Evolutionary conservation across 176 grass and related monocot genomes (phyloP).

Genomic region (Aechmea fasciata): DNA sequence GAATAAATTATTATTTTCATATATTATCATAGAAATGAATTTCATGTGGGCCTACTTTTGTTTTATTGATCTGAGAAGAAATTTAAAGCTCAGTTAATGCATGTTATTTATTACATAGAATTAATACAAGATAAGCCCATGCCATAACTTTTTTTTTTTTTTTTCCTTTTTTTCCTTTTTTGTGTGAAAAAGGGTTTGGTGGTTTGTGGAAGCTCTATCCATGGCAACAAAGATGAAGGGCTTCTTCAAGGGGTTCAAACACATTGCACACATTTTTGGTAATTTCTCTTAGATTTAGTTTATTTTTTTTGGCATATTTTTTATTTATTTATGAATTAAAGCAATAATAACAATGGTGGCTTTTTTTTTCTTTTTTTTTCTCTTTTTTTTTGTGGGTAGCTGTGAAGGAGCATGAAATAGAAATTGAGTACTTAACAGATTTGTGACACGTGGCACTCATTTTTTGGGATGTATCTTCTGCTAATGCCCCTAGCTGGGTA

Average conservation of each 20-base stretch:
- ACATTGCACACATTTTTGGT: constrained; percentile 72
- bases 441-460: constrained; percentile 71
- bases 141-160: not conserved
- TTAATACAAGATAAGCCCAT: not conserved
- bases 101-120: not conserved
- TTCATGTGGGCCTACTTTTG: not conserved
- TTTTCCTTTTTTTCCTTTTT: not conserved
- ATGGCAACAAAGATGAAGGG: constrained; percentile 75
- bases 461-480: constrained; percentile 31
- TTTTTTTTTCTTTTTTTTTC: too few relatives aligned
- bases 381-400: constrained; percentile 16
- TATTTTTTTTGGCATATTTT: not conserved
- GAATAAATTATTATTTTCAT: too few relatives aligned
- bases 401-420: constrained; percentile 58
- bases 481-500: constrained; percentile 58
- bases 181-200: not conserved
- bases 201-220: constrained; percentile 5
- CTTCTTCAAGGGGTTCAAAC: constrained; percentile 64
- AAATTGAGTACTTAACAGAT: constrained; percentile 51
- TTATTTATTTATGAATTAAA: constrained; percentile 1
- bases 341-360: too few relatives aligned
- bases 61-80: not conserved
- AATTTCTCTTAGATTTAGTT: not conserved
- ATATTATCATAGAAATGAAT: too few relatives aligned
- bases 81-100: not conserved